Conservation (phyloP, 2,329 filamentous ascomycete species). For the Cercospora zeina region DNA sequence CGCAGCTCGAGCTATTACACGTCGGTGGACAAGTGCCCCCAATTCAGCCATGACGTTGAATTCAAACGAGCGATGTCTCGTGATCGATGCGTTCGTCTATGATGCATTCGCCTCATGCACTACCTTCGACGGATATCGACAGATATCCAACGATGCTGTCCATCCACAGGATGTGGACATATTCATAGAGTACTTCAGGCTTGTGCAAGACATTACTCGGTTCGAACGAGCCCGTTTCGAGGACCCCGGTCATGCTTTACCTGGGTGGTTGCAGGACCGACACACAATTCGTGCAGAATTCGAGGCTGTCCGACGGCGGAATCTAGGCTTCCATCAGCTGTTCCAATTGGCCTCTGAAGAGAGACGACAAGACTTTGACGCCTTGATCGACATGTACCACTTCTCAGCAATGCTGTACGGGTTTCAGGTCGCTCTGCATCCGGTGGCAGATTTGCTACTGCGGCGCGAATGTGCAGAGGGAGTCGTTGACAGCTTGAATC, state of each 20-base stretch:
- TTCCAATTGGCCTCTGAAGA: slow-evolving; percentile 16
- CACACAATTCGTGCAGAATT: slow-evolving; percentile 7
- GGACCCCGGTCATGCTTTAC: not conserved
- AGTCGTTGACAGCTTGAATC: slow-evolving; percentile 10
- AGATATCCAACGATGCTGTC: slow-evolving; percentile 12
- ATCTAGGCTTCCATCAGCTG: slow-evolving; percentile 1
- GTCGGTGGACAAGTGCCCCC: slow-evolving; percentile 17
- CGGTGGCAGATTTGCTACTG: not conserved
- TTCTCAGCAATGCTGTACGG: slow-evolving; percentile 12
- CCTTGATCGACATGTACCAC: slow-evolving; percentile 15
- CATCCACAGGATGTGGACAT: slow-evolving; percentile 16
- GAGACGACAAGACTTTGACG: slow-evolving; percentile 10
- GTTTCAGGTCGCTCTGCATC: slow-evolving; percentile 12
- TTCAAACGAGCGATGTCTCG: slow-evolving; percentile 9
- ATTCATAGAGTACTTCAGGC: slow-evolving; percentile 9
- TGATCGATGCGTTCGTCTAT: slow-evolving; percentile 16
- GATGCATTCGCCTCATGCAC: slow-evolving; percentile 13
- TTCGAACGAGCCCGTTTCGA: slow-evolving; percentile 11
- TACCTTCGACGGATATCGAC: slow-evolving; percentile 12
- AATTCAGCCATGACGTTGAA: slow-evolving; percentile 5
- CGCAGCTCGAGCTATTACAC: slow-evolving; percentile 16
- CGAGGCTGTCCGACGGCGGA: slow-evolving; percentile 1
- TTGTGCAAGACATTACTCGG: slow-evolving; percentile 16
- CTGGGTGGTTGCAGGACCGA: slow-evolving; percentile 8
- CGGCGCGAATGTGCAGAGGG: slow-evolving; percentile 13